These are phyloP conservation scores for Aspergillus ochraceus DNA, from an alignment of 2,329 filamentous ascomycete genomes.

Conservation along the genomic window DNA sequence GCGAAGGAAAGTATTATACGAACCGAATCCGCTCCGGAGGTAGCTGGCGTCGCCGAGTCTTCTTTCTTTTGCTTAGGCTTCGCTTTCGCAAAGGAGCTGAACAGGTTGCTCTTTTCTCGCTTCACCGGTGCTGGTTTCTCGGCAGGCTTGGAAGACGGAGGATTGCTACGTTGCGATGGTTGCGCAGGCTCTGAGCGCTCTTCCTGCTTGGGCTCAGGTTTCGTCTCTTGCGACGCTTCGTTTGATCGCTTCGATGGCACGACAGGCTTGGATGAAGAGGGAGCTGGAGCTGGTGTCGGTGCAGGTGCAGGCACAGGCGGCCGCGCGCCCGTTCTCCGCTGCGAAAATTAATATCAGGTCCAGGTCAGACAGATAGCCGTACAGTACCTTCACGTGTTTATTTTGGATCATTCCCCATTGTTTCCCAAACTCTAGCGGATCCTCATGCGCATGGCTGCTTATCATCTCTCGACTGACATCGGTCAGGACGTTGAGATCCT, in stretches of 20 bases:
- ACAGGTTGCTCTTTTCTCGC: slow-evolving; percentile 65
- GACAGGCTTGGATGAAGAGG: slow-evolving; percentile 33
- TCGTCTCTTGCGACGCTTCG: slow-evolving; percentile 22
- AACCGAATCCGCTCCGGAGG: slow-evolving; percentile 34
- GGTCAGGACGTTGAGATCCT: slow-evolving; percentile 70
- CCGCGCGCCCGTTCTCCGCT: slow-evolving; percentile 51
- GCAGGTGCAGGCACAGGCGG: slow-evolving; percentile 31
- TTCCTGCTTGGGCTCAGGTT: slow-evolving; percentile 24
- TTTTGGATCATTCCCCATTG: slow-evolving; percentile 76
- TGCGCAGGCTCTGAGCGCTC: slow-evolving; percentile 20
- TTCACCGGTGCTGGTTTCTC: slow-evolving; percentile 50
- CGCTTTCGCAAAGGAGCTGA: slow-evolving; percentile 75
- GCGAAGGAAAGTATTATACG: slow-evolving; percentile 27
- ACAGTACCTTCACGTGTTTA: slow-evolving; percentile 58
- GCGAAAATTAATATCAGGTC: not conserved
- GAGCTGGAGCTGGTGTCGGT: slow-evolving; percentile 27
- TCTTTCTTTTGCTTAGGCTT: slow-evolving; percentile 58
- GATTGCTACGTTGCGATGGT: slow-evolving; percentile 24
- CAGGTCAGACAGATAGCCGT: not conserved
- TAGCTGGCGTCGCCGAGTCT: slow-evolving; percentile 40
- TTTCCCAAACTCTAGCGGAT: slow-evolving; percentile 59
- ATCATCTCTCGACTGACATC: slow-evolving; percentile 67
- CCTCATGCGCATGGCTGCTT: slow-evolving; percentile 57
- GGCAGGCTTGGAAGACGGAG: slow-evolving; percentile 34
- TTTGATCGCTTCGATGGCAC: slow-evolving; percentile 42